Percentiles rank a stretch among this genome's conserved stretches.
phyloP scores from a whole-genome alignment of 2,329 filamentous ascomycete genomes.

The Xylaria digitata region DNA sequence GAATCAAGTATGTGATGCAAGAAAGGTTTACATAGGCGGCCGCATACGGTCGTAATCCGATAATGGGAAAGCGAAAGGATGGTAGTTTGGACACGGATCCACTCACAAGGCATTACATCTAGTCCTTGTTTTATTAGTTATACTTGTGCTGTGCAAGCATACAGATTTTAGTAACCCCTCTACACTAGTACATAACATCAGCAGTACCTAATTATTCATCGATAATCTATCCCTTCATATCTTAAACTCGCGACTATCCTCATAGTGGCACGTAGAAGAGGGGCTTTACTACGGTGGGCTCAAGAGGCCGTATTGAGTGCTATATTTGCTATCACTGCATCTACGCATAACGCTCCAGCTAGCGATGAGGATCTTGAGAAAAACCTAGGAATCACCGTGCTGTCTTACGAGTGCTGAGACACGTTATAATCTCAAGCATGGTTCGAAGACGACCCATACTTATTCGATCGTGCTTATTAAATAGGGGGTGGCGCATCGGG shows the following conservation, averaged over 20 bases:
- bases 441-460: not conserved
- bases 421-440: not conserved
- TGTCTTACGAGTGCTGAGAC: slow-evolving; percentile 11
- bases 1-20: slow-evolving; percentile 1
- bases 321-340: slow-evolving; percentile 4
- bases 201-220: slow-evolving; percentile 34
- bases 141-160: slow-evolving; percentile 27
- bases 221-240: slow-evolving; percentile 21
- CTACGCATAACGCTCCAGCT: not conserved
- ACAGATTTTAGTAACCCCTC: slow-evolving; percentile 27
- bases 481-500: slow-evolving; percentile 49
- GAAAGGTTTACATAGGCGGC: slow-evolving; percentile 11
- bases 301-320: not conserved
- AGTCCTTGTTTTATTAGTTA: slow-evolving; percentile 32
- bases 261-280: not conserved
- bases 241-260: not conserved
- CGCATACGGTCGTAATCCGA: not conserved
- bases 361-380: not conserved
- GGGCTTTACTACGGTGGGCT: not conserved
- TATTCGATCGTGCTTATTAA: slow-evolving; percentile 43
- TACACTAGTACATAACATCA: slow-evolving; percentile 34
- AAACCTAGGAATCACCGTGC: not conserved
- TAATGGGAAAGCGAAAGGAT: not conserved
- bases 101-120: slow-evolving; percentile 30
- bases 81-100: slow-evolving; percentile 30